phyloP scores from a whole-genome alignment of 129 eudicot genomes.

The Chrysanthemum lavandulifolium region DNA sequence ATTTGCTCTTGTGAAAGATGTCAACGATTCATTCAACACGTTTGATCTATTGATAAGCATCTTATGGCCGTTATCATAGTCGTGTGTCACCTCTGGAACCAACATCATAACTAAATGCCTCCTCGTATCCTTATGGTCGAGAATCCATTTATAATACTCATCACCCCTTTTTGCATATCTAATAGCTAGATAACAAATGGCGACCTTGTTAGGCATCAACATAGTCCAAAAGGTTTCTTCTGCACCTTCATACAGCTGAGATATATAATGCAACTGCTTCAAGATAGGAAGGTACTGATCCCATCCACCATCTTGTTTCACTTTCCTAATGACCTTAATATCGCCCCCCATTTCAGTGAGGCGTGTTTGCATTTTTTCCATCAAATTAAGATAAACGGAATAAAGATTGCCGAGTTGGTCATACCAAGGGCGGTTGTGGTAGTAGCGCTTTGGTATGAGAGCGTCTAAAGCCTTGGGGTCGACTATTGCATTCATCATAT shows the following conservation, averaged over 20 bases:
- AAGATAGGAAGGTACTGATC: neutral
- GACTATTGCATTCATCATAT: neutral
- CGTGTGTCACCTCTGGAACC: neutral
- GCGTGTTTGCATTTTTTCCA: too few species aligned
- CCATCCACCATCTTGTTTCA: too few species aligned
- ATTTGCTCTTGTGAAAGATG: neutral
- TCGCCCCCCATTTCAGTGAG: too few species aligned
- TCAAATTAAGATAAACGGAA: too few species aligned
- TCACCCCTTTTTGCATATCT: neutral
- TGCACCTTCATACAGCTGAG: neutral
- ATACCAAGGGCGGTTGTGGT: neutral
- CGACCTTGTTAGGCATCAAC: neutral
- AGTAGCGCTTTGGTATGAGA: neutral
- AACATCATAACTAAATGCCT: neutral
- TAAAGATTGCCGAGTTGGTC: neutral
- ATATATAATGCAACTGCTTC: neutral
- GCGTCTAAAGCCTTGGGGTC: neutral
- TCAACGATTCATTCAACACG: neutral
- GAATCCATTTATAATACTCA: neutral
- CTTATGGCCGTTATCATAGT: neutral
- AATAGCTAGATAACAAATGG: neutral
- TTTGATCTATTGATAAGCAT: neutral
- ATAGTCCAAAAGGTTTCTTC: neutral
- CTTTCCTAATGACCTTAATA: too few species aligned
- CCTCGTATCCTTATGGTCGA: neutral